phyloP scores from a whole-genome alignment of 2,329 filamentous ascomycete genomes.

The Fusarium camptoceras region DNA sequence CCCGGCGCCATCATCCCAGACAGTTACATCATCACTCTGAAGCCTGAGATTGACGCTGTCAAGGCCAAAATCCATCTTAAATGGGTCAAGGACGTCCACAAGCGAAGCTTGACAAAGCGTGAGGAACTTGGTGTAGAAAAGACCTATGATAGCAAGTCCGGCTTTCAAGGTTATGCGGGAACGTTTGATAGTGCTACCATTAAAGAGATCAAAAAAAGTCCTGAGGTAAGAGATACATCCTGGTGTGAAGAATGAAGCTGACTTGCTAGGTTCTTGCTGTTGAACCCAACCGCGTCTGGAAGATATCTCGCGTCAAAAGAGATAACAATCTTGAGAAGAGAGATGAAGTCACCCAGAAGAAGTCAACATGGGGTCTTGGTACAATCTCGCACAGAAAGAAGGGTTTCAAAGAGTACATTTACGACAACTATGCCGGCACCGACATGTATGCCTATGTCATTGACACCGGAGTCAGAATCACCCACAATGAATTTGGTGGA shows the following conservation, averaged over 20 bases:
- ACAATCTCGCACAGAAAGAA: conserved; percentile 26
- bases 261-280: conserved; percentile 35
- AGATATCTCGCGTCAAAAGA: neutral
- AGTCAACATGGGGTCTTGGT: conserved; percentile 29
- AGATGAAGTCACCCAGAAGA: conserved; percentile 8
- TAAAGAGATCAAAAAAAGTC: conserved; percentile 53
- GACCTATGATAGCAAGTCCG: conserved; percentile 41
- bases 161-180: conserved; percentile 57
- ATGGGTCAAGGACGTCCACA: conserved; percentile 62
- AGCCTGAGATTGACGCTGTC: conserved; percentile 54
- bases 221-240: conserved; percentile 51
- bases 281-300: conserved; percentile 34
- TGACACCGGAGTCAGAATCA: conserved; percentile 16
- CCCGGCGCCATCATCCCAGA: conserved; percentile 46
- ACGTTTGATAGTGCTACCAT: conserved; percentile 55
- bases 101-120: conserved; percentile 62
- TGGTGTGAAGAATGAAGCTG: fast-evolving
- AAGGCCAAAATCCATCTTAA: conserved; percentile 59
- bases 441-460: conserved; percentile 32
- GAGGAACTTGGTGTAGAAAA: conserved; percentile 49
- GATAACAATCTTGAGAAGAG: conserved; percentile 5
- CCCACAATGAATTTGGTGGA: conserved; percentile 28
- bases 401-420: conserved; percentile 21
- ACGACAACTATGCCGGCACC: conserved; percentile 24
- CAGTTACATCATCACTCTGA: conserved; percentile 72